Evolutionary conservation across 2,329 filamentous ascomycete species (phyloP).

Genomic region (Metarhizium sp.): DNA sequence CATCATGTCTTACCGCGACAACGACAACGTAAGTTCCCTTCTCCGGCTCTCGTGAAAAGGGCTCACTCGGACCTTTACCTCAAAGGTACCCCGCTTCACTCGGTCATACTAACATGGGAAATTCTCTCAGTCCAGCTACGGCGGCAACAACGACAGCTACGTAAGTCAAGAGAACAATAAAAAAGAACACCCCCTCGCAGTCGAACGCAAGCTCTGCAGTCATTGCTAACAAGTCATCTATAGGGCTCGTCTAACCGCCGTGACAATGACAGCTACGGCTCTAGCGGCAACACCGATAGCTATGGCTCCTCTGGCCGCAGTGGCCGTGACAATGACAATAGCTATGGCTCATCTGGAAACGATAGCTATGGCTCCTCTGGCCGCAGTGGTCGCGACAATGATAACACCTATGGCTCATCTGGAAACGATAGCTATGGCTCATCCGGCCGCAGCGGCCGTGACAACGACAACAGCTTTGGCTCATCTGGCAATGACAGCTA

Average conservation of each 20-base stretch:
- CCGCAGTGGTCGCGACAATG: conserved; percentile 5
- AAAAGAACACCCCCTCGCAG: neutral
- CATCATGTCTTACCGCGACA: conserved; percentile 38
- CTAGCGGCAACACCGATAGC: conserved; percentile 7
- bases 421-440: conserved; percentile 12
- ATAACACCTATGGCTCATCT: conserved; percentile 14
- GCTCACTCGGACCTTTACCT: neutral
- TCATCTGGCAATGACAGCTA: conserved; percentile 13
- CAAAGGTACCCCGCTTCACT: neutral
- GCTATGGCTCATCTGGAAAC: conserved; percentile 12
- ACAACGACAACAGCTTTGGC: conserved; percentile 12
- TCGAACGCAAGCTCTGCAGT: too few species aligned
- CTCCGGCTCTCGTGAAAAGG: neutral
- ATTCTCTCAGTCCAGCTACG: conserved; percentile 16
- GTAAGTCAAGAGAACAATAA: conserved; percentile 8
- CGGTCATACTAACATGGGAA: neutral
- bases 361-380: conserved; percentile 12
- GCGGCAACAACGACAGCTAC: conserved; percentile 18
- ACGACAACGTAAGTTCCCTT: conserved; percentile 25
- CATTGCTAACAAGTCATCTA: conserved; percentile 7
- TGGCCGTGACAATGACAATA: conserved; percentile 6
- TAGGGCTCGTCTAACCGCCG: conserved; percentile 12
- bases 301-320: conserved; percentile 8
- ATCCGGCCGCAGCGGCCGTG: conserved; percentile 3
- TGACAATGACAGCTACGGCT: conserved; percentile 11